Evolutionary conservation across 306 rosid species (phyloP).

Genomic region (Morella rubra): DNA sequence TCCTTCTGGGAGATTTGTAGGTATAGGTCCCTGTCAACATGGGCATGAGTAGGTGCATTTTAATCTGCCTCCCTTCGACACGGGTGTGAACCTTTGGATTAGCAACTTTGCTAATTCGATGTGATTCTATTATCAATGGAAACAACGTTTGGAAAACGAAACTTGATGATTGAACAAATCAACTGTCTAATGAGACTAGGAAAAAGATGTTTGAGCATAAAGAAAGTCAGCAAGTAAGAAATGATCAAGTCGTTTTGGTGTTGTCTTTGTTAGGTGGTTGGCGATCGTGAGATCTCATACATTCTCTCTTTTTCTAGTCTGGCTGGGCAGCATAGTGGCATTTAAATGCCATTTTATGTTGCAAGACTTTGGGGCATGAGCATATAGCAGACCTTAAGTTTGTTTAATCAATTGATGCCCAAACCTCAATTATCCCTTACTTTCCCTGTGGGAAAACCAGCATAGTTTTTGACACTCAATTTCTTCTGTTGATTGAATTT

Average conservation of each 20-base stretch:
- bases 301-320: neutral
- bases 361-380: neutral
- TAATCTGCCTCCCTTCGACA: neutral
- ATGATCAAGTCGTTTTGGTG: conserved; percentile 5
- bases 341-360: neutral
- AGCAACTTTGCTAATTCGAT: neutral
- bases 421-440: neutral
- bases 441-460: neutral
- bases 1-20: neutral
- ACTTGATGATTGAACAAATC: neutral
- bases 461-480: conserved; percentile 13
- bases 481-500: conserved; percentile 36
- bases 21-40: neutral
- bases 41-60: neutral
- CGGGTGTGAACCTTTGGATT: neutral
- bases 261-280: neutral
- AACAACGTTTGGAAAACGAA: neutral
- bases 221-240: neutral
- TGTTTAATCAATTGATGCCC: neutral
- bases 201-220: neutral
- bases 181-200: neutral
- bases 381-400: neutral
- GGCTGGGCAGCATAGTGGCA: neutral
- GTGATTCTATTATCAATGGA: neutral
- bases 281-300: neutral